Conservation (phyloP, 768 basidiomycete species). For the Asterophora lycoperdoides region DNA sequence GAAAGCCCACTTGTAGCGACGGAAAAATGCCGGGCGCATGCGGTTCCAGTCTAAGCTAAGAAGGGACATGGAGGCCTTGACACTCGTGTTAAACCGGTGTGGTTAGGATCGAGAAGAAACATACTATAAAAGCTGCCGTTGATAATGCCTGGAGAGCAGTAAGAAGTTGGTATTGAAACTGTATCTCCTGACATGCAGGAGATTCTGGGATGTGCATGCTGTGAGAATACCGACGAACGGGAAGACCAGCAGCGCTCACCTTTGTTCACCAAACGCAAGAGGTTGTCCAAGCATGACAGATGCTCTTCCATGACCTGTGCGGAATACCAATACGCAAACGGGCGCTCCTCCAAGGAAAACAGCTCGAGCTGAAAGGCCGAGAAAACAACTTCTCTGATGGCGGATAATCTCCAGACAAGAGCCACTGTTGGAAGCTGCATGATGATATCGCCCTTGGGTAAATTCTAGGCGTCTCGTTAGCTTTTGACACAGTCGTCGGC, state of each 20-base stretch:
- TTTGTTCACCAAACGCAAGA: conserved; percentile 36
- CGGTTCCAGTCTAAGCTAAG: conserved; percentile 47
- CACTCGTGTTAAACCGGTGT: background rate
- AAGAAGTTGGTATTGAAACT: conserved; percentile 47
- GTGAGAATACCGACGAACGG: background rate
- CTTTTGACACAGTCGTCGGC: conserved; percentile 1
- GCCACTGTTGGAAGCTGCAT: conserved; percentile 43
- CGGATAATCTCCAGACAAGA: conserved; percentile 54
- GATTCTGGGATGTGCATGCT: conserved; percentile 28
- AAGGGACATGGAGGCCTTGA: conserved; percentile 45
- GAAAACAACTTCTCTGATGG: conserved; percentile 63
- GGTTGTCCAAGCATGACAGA: conserved; percentile 46
- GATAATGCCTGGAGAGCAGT: conserved; percentile 57
- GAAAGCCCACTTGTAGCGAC: conserved; percentile 81
- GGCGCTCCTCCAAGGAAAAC: conserved; percentile 61
- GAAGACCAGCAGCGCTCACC: conserved; percentile 24
- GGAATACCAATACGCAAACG: conserved; percentile 76
- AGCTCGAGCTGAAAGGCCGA: conserved; percentile 78
- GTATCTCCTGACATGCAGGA: conserved; percentile 39
- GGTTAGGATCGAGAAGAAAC: conserved; percentile 13
- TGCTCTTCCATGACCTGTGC: conserved; percentile 55
- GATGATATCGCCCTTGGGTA: conserved; percentile 32
- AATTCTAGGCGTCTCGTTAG: conserved; percentile 20
- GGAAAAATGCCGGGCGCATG: conserved; percentile 52
- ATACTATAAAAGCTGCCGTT: conserved; percentile 49